phyloP scores from a whole-genome alignment of 768 basidiomycete genomes.

The Mycena galopus region DNA sequence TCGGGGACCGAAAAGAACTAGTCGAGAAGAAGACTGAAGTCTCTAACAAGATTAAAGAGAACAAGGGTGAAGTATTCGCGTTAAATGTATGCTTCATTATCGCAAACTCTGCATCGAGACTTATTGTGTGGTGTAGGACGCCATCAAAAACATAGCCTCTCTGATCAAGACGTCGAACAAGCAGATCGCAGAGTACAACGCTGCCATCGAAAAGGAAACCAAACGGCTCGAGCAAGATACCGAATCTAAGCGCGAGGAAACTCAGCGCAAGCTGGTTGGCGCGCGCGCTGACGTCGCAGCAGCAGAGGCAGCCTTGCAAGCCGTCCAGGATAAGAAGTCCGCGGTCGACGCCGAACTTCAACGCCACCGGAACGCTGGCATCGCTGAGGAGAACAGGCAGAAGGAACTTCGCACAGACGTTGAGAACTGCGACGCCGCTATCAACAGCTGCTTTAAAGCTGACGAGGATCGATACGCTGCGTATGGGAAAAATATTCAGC shows the following conservation, averaged over 20 bases:
- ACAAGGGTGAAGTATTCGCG: constrained; percentile 57
- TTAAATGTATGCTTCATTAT: constrained; percentile 56
- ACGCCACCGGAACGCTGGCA: constrained; percentile 51
- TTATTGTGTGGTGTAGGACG: constrained; percentile 52
- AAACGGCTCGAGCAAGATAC: constrained; percentile 67
- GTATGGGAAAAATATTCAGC: constrained; percentile 74
- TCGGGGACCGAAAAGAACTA: constrained; percentile 65
- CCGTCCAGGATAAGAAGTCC: constrained; percentile 44
- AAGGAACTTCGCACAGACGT: constrained; percentile 57
- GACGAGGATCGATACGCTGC: constrained; percentile 71
- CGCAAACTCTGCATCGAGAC: not conserved
- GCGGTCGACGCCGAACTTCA: constrained; percentile 47
- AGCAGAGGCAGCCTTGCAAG: constrained; percentile 51
- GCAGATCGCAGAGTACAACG: constrained; percentile 55
- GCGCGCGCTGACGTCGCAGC: constrained; percentile 55
- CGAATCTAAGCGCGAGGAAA: constrained; percentile 73
- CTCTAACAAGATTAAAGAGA: constrained; percentile 57
- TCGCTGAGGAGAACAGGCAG: constrained; percentile 48
- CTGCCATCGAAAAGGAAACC: constrained; percentile 67
- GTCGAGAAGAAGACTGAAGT: constrained; percentile 50
- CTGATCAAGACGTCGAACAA: constrained; percentile 49
- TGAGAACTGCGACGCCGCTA: constrained; percentile 61
- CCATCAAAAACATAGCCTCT: constrained; percentile 63
- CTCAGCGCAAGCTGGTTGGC: constrained; percentile 62
- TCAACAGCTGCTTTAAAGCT: constrained; percentile 60